These are phyloP conservation scores for Xylaria scruposa DNA, from an alignment of 495 filamentous ascomycete genomes.

Conservation along the genomic window DNA sequence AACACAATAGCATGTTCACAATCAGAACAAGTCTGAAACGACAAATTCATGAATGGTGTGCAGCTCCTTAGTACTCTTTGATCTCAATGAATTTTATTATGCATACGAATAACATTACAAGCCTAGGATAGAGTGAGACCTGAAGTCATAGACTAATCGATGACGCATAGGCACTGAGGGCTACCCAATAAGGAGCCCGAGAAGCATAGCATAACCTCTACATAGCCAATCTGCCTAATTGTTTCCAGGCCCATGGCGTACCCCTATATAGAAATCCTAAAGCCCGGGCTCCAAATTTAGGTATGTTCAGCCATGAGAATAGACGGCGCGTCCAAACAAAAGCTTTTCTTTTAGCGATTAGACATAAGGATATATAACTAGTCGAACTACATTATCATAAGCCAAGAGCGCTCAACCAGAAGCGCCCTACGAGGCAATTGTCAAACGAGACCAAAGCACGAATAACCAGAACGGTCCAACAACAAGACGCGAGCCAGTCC, in stretches of 20 bases:
- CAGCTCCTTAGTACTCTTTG: too few relatives aligned
- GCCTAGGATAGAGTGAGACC: too few relatives aligned
- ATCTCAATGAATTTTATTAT: too few relatives aligned
- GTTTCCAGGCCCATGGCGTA: neutral
- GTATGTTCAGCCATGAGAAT: neutral
- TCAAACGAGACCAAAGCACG: neutral
- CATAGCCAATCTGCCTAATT: too few relatives aligned
- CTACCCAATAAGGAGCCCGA: too few relatives aligned
- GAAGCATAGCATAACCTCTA: too few relatives aligned
- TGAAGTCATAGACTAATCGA: too few relatives aligned
- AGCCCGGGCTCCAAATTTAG: neutral
- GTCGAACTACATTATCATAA: conserved; percentile 9
- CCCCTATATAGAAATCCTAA: neutral
- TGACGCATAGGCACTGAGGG: too few relatives aligned
- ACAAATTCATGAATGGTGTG: too few relatives aligned
- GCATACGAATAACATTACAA: too few relatives aligned
- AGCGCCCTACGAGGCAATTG: neutral
- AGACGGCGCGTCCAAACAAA: neutral
- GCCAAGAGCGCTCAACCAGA: neutral
- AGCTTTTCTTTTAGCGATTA: neutral
- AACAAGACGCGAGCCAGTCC: conserved; percentile 7
- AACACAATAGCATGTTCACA: too few relatives aligned
- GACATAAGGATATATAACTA: conserved; percentile 1
- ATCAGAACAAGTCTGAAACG: too few relatives aligned
- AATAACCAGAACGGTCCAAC: neutral